Evolutionary conservation across 805 yeast genomes (phyloP).

Genomic region (Metschnikowia drakensbergensis): DNA sequence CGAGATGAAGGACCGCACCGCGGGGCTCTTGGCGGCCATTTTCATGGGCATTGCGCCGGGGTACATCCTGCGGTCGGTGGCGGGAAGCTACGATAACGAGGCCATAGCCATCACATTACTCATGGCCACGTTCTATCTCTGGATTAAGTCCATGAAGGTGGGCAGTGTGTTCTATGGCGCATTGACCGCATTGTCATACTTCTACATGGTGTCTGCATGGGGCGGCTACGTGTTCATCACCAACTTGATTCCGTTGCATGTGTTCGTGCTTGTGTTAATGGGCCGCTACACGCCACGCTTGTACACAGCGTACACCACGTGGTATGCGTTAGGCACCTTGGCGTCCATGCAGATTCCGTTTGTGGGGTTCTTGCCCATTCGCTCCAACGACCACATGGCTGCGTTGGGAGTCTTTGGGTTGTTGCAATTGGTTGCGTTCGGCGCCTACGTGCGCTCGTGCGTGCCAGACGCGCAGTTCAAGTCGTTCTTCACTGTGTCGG

Average conservation of each 20-base stretch:
- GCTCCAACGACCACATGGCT: slow-evolving; percentile 98
- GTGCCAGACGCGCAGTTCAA: slow-evolving; percentile 72
- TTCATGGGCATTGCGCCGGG: slow-evolving; percentile 99
- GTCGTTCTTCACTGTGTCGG: slow-evolving; percentile 58
- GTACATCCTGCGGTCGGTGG: slow-evolving; percentile 95
- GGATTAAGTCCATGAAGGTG: slow-evolving; percentile 91
- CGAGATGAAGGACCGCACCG: slow-evolving; percentile 85
- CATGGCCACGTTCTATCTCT: slow-evolving; percentile 91
- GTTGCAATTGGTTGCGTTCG: slow-evolving; percentile 83
- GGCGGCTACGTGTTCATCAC: slow-evolving; percentile 99
- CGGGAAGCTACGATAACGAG: slow-evolving; percentile 98
- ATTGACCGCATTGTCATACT: slow-evolving; percentile 81
- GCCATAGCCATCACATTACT: slow-evolving; percentile 95
- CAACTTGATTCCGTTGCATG: slow-evolving; percentile 93
- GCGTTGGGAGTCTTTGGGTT: slow-evolving; percentile 96
- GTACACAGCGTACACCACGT: slow-evolving; percentile 89
- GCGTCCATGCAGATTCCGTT: slow-evolving; percentile 99
- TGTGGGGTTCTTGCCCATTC: slow-evolving; percentile 94
- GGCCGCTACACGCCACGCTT: slow-evolving; percentile 84
- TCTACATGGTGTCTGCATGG: slow-evolving; percentile 99
- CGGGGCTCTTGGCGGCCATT: slow-evolving; percentile 88
- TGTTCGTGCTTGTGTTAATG: slow-evolving; percentile 85
- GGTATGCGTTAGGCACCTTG: slow-evolving; percentile 97
- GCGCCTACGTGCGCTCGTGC: slow-evolving; percentile 71
- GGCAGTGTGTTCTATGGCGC: slow-evolving; percentile 87